Conservation (phyloP, 116 monocot species). For the Dioscorea cayenensis region DNA sequence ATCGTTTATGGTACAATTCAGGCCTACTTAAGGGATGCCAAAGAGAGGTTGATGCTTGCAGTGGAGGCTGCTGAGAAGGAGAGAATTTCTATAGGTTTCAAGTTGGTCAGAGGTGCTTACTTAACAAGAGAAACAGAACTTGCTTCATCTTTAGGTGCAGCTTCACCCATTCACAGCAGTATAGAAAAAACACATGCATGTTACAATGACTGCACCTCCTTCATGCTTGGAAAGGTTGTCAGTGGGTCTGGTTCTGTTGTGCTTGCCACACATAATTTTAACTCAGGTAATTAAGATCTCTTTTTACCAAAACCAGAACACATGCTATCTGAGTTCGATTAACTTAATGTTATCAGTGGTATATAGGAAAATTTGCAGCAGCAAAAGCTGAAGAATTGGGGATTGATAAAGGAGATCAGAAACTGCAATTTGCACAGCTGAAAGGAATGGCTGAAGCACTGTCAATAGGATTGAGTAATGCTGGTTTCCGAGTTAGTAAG, state of each 20-base stretch:
- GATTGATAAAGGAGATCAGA: slow-evolving; percentile 41
- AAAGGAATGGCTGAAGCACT: slow-evolving; percentile 95
- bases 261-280: slow-evolving; percentile 86
- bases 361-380: slow-evolving; percentile 61
- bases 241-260: slow-evolving; percentile 43
- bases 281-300: slow-evolving; percentile 44
- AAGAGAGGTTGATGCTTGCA: slow-evolving; percentile 44
- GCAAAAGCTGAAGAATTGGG: slow-evolving; percentile 63
- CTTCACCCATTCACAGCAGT: slow-evolving; percentile 56
- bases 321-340: neutral
- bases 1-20: slow-evolving; percentile 74
- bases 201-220: slow-evolving; percentile 59
- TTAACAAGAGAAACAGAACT: slow-evolving; percentile 54
- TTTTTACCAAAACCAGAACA: neutral
- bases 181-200: slow-evolving; percentile 68
- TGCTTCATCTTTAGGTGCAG: slow-evolving; percentile 42
- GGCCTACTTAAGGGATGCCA: slow-evolving; percentile 69
- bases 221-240: slow-evolving; percentile 59
- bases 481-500: slow-evolving; percentile 94
- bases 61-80: slow-evolving; percentile 47
- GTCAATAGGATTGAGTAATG: slow-evolving; percentile 62
- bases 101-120: slow-evolving; percentile 92
- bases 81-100: slow-evolving; percentile 55
- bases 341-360: neutral
- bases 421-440: slow-evolving; percentile 84